A percentile compares a stretch with the other conserved stretches of the same genome.
These are phyloP conservation scores for Brettanomyces sp. DNA, from an alignment of 805 yeast species.

Conservation along the genomic window DNA sequence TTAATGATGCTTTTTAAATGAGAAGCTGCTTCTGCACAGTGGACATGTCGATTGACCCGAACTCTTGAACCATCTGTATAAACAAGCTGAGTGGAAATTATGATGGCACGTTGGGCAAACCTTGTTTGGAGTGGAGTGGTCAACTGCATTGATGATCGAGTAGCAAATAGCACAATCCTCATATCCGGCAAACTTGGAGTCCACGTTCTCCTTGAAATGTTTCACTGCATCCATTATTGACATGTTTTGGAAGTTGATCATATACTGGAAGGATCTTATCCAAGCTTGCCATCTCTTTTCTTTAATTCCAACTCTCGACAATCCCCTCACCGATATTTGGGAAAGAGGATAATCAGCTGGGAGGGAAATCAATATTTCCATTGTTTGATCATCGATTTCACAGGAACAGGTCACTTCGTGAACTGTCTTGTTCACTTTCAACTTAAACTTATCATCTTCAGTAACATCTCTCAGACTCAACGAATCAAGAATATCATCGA, in stretches of 20 bases:
- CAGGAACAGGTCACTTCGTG: constrained; percentile 68
- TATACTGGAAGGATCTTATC: constrained; percentile 83
- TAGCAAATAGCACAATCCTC: constrained; percentile 98
- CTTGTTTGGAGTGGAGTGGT: constrained; percentile 83
- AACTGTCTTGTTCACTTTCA: constrained; percentile 50
- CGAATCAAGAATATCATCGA: constrained; percentile 41
- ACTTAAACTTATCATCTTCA: constrained; percentile 38
- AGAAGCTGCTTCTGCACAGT: constrained; percentile 55
- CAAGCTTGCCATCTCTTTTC: constrained; percentile 93
- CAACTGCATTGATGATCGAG: constrained; percentile 76
- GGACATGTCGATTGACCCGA: constrained; percentile 93
- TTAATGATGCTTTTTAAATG: constrained; percentile 22
- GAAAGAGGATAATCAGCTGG: constrained; percentile 75
- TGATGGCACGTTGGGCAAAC: constrained; percentile 84
- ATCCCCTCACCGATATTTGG: constrained; percentile 67
- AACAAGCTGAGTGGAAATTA: constrained; percentile 91
- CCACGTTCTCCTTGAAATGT: constrained; percentile 63
- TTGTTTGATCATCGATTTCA: constrained; percentile 75
- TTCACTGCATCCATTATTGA: constrained; percentile 60
- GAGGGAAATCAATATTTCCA: constrained; percentile 68
- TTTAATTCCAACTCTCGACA: constrained; percentile 75
- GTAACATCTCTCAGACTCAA: constrained; percentile 20
- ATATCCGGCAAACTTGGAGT: constrained; percentile 82
- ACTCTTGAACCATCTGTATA: constrained; percentile 95
- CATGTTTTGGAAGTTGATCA: constrained; percentile 66